Percentiles rank a stretch among this genome's conserved stretches.
Evolutionary conservation across 768 basidiomycete species (phyloP).

Genomic region (Mycena capillaripes): DNA sequence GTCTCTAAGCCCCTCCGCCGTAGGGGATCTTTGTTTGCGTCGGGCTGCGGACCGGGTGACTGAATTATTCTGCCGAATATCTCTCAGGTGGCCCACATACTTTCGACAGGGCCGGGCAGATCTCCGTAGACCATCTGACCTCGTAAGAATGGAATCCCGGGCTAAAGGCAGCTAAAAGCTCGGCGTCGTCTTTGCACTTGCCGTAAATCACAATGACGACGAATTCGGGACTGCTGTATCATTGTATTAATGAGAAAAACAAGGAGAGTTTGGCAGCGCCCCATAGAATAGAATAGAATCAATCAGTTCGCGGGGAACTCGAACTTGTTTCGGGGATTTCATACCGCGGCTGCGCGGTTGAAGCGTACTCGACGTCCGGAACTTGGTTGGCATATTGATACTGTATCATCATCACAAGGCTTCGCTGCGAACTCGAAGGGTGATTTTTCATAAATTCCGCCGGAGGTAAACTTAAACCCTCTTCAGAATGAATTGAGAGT

Average conservation of each 20-base stretch:
- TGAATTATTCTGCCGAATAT: background rate
- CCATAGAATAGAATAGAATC: no score
- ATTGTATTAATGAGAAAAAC: constrained; percentile 19
- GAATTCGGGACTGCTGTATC: constrained; percentile 2
- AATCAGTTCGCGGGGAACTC: constrained; percentile 20
- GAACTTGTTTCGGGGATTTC: constrained; percentile 19
- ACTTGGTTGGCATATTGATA: constrained; percentile 30
- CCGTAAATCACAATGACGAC: constrained; percentile 14
- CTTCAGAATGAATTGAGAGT: background rate
- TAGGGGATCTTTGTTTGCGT: background rate
- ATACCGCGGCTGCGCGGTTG: constrained; percentile 13
- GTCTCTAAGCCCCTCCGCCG: constrained; percentile 8
- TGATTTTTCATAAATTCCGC: constrained; percentile 14
- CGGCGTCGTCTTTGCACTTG: background rate
- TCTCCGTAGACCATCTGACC: constrained; percentile 27
- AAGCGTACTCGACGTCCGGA: constrained; percentile 22
- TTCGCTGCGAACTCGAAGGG: constrained; percentile 10
- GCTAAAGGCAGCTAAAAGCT: no score
- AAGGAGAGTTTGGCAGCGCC: constrained; percentile 10
- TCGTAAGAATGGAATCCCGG: background rate
- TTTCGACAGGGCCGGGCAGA: background rate
- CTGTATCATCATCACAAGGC: no score
- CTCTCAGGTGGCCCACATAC: constrained; percentile 12
- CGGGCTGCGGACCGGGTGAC: constrained; percentile 20
- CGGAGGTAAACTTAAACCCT: constrained; percentile 19